Conservation (phyloP, 805 yeast species). For the baker's yeast (Saccharomyces cerevisiae) region DNA sequence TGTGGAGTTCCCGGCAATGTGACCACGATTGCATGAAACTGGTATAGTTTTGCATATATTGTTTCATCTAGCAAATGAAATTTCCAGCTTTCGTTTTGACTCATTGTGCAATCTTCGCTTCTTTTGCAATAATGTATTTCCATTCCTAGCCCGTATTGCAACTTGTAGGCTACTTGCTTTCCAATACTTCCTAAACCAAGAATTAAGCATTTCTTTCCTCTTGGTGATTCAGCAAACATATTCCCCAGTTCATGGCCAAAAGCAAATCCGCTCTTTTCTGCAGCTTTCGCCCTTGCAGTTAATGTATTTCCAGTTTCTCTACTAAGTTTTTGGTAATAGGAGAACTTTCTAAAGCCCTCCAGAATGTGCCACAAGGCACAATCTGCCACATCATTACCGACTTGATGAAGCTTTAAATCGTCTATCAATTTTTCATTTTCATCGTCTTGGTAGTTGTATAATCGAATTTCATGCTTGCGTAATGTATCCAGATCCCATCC, state of each 20-base stretch:
- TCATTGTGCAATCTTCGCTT: constrained; percentile 20
- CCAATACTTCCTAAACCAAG: constrained; percentile 61
- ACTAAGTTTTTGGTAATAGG: constrained; percentile 29
- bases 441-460: constrained; percentile 37
- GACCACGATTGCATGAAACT: constrained; percentile 46
- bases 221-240: constrained; percentile 36
- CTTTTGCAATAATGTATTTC: constrained; percentile 48
- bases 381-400: constrained; percentile 60
- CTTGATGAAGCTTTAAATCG: constrained; percentile 29
- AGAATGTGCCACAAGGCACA: constrained; percentile 49
- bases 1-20: constrained; percentile 50
- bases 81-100: constrained; percentile 24
- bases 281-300: constrained; percentile 30
- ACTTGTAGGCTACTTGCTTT: constrained; percentile 41
- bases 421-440: constrained; percentile 2
- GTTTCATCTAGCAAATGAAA: constrained; percentile 30
- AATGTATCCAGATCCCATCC: constrained; percentile 39
- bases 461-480: constrained; percentile 32
- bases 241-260: constrained; percentile 33
- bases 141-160: constrained; percentile 47
- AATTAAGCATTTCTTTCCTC: constrained; percentile 44
- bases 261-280: constrained; percentile 22
- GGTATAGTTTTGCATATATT: constrained; percentile 29
- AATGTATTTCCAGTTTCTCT: constrained; percentile 34
- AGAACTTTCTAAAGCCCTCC: constrained; percentile 46